These are phyloP conservation scores for Stemphylium lycopersici DNA, from an alignment of 2,329 filamentous ascomycete genomes.

Conservation along the genomic window DNA sequence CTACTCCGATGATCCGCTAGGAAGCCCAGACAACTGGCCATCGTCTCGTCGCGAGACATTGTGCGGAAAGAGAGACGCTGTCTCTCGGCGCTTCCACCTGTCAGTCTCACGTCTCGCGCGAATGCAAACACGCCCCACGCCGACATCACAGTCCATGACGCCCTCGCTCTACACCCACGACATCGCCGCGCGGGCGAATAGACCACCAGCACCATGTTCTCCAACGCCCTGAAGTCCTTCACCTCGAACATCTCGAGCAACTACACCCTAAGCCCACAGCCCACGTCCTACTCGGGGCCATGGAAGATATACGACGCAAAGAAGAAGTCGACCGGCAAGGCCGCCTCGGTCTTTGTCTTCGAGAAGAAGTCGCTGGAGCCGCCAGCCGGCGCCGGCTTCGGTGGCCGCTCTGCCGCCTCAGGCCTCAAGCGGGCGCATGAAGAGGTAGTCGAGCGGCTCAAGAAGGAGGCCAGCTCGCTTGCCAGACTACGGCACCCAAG, in stretches of 20 bases:
- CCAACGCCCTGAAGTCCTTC: slow-evolving; percentile 86
- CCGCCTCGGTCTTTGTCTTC: slow-evolving; percentile 92
- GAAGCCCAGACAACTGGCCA: slow-evolving; percentile 1
- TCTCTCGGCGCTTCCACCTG: slow-evolving; percentile 22
- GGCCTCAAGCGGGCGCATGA: slow-evolving; percentile 82
- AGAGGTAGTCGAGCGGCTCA: slow-evolving; percentile 87
- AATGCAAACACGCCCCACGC: slow-evolving; percentile 17
- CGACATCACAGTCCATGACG: slow-evolving; percentile 39
- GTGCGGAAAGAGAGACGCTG: slow-evolving; percentile 2
- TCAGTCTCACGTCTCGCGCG: slow-evolving; percentile 26
- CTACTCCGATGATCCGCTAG: neutral
- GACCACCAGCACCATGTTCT: slow-evolving; percentile 75
- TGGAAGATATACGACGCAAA: slow-evolving; percentile 99
- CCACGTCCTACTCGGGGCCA: slow-evolving; percentile 81
- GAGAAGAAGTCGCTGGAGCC: slow-evolving; percentile 85
- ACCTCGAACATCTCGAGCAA: slow-evolving; percentile 91
- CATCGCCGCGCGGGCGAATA: slow-evolving; percentile 34
- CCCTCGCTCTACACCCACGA: slow-evolving; percentile 20
- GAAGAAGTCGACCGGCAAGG: slow-evolving; percentile 90
- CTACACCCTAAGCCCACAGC: slow-evolving; percentile 79
- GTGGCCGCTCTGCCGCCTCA: slow-evolving; percentile 63
- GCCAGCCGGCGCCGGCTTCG: slow-evolving; percentile 64
- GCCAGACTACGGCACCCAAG: slow-evolving; percentile 89
- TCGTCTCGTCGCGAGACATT: neutral
- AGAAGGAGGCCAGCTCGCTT: slow-evolving; percentile 87